Evolutionary conservation across 306 rosid genomes (phyloP), one percentile per base, ranked within the genome.

Genomic region (Ormosia emarginata): DNA sequence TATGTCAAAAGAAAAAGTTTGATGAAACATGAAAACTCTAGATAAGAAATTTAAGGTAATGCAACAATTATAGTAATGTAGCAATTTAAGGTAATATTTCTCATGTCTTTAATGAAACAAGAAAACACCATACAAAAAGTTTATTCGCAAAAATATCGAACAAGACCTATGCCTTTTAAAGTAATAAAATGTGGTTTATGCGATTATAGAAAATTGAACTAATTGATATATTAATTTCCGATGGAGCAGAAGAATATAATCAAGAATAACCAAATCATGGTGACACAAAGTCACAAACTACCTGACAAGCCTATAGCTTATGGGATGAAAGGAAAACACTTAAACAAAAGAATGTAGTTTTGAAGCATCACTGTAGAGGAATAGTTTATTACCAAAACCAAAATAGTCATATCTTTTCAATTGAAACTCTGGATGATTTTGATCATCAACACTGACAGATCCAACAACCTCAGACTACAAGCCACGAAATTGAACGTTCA

Each of bases 371-470:
- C 37, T 9, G 57, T 71, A 64, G 4, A 63, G 62, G 65, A 15
- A 79, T 12, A 87, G 47, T 18, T 61, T 65, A 86, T 86, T 77
- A 90, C 94, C 92, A 77, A 91, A 80, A 79, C 98, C 99, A n/a
- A n/a, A n/a, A n/a, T n/a, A n/a, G n/a, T n/a, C n/a, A n/a, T n/a
- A n/a, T n/a, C n/a, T n/a, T n/a, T n/a, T n/a, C n/a, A n/a, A n/a
- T n/a, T n/a, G n/a, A n/a, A n/a, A n/a, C n/a, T n/a, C n/a, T n/a
- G n/a, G n/a, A n/a, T n/a, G n/a, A n/a, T n/a, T n/a, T n/a, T n/a
- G n/a, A n/a, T n/a, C n/a, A n/a, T n/a, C n/a, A n/a, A n/a, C n/a
- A n/a, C n/a, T n/a, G n/a, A n/a, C n/a, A n/a, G n/a, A n/a, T n/a
- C n/a, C n/a, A n/a, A n/a, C n/a, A n/a, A n/a, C n/a, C n/a, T n/a